These are phyloP conservation scores for Amylostereum chailletii DNA, from an alignment of 1,284 basidiomycete genomes.

Conservation along the genomic window DNA sequence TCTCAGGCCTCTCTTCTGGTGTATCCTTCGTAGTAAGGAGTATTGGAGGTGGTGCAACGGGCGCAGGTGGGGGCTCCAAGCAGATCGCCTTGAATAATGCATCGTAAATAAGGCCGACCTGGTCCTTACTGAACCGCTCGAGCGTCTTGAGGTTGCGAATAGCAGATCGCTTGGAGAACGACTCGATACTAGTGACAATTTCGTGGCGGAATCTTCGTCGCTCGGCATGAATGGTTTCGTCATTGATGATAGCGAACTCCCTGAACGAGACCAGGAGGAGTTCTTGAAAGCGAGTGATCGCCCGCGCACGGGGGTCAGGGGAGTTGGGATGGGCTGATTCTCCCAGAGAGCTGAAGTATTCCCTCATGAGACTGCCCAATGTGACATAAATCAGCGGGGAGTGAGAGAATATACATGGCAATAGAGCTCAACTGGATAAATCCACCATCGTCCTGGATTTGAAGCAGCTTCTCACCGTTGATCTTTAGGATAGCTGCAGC, in stretches of 20 bases:
- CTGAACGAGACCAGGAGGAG: conserved; percentile 93
- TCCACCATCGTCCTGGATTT: conserved; percentile 94
- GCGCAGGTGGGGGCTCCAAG: conserved; percentile 56
- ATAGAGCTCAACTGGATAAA: conserved; percentile 73
- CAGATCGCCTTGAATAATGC: conserved; percentile 85
- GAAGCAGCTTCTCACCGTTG: conserved; percentile 91
- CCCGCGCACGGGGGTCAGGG: conserved; percentile 81
- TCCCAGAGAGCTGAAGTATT: conserved; percentile 90
- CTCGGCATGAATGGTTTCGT: conserved; percentile 89
- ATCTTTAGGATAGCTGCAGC: conserved; percentile 88
- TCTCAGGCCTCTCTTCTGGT: conserved; percentile 76
- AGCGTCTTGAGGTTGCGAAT: conserved; percentile 82
- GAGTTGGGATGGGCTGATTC: conserved; percentile 93
- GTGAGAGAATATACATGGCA: not conserved
- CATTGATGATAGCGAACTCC: conserved; percentile 94
- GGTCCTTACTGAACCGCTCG: conserved; percentile 82
- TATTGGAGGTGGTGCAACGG: conserved; percentile 34
- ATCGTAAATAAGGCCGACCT: conserved; percentile 87
- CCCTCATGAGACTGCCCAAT: conserved; percentile 71
- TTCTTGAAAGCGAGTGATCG: conserved; percentile 98
- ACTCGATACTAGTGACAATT: conserved; percentile 90
- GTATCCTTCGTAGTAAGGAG: conserved; percentile 48
- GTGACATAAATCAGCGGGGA: not conserved
- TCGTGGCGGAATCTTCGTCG: conserved; percentile 84
- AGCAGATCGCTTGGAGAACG: conserved; percentile 92